phyloP scores from a whole-genome alignment of 1,284 basidiomycete species.

The Boletus mariae region DNA sequence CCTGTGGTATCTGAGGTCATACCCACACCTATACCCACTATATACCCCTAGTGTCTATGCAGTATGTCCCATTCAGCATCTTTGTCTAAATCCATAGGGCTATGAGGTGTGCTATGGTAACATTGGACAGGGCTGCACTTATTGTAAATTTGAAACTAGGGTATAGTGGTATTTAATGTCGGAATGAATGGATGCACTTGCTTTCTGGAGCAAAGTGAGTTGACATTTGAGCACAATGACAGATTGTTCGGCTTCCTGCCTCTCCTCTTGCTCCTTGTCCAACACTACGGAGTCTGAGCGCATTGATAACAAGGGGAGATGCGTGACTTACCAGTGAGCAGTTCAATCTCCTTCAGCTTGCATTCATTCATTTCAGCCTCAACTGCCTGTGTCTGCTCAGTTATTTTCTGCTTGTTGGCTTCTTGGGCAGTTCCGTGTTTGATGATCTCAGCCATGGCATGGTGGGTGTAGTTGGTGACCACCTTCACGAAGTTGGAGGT shows the following conservation, averaged over 20 bases:
- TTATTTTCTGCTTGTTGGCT: constrained; percentile 54
- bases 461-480: constrained; percentile 63
- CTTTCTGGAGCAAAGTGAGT: constrained; percentile 55
- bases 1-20: no score
- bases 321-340: constrained; percentile 54
- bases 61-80: constrained; percentile 63
- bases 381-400: constrained; percentile 53
- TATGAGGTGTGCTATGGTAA: neutral
- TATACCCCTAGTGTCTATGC: no score
- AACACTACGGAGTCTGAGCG: constrained; percentile 42
- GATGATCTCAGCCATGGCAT: constrained; percentile 58
- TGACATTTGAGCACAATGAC: constrained; percentile 62
- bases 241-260: constrained; percentile 62
- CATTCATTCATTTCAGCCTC: constrained; percentile 68
- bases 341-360: constrained; percentile 69
- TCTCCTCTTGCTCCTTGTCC: constrained; percentile 65
- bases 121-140: constrained; percentile 38
- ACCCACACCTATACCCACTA: no score
- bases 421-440: constrained; percentile 54
- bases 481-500: constrained; percentile 68
- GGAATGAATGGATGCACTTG: constrained; percentile 51
- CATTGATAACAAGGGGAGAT: neutral
- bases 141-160: constrained; percentile 52
- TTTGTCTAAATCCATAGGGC: constrained; percentile 48
- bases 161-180: constrained; percentile 69